These are phyloP conservation scores for Nemania sp. DNA, from an alignment of 2,329 filamentous ascomycete species.

Conservation along the genomic window DNA sequence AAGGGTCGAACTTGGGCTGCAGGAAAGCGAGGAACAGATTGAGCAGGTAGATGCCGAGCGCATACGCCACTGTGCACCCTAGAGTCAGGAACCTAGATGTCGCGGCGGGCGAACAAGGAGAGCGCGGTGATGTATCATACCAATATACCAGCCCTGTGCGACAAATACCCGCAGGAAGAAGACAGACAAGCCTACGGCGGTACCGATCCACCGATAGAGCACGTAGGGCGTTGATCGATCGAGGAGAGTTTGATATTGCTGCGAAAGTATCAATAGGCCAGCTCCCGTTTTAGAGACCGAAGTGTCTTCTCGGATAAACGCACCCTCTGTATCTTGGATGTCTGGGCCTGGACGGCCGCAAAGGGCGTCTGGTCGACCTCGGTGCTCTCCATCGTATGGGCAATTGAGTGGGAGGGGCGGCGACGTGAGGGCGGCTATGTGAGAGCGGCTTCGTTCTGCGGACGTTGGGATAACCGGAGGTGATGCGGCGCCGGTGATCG, in stretches of 20 bases:
- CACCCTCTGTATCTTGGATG: slow-evolving; percentile 74
- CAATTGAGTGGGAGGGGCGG: slow-evolving; percentile 16
- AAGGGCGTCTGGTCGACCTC: slow-evolving; percentile 93
- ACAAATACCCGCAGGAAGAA: slow-evolving; percentile 91
- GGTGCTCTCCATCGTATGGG: slow-evolving; percentile 72
- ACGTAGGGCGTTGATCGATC: slow-evolving; percentile 92
- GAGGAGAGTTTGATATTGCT: slow-evolving; percentile 94
- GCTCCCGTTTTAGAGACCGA: neutral
- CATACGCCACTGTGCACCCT: slow-evolving; percentile 77
- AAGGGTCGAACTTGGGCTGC: slow-evolving; percentile 97
- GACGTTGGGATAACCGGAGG: neutral
- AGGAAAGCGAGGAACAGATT: slow-evolving; percentile 99
- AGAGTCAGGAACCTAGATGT: slow-evolving; percentile 23
- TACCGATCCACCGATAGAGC: slow-evolving; percentile 87
- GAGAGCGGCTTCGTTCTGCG: neutral
- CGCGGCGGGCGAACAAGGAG: neutral
- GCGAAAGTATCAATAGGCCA: slow-evolving; percentile 28
- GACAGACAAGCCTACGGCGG: slow-evolving; percentile 71
- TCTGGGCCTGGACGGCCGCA: slow-evolving; percentile 85
- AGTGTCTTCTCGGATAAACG: slow-evolving; percentile 38
- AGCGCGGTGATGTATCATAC: slow-evolving; percentile 52
- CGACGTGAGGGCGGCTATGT: slow-evolving; percentile 6
- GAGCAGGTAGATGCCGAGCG: slow-evolving; percentile 96
- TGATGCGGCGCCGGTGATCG: slow-evolving; percentile 1
- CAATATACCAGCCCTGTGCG: slow-evolving; percentile 98